Conservation (phyloP, 2,329 filamentous ascomycete genomes). For the Hirsutella minnesotensis region DNA sequence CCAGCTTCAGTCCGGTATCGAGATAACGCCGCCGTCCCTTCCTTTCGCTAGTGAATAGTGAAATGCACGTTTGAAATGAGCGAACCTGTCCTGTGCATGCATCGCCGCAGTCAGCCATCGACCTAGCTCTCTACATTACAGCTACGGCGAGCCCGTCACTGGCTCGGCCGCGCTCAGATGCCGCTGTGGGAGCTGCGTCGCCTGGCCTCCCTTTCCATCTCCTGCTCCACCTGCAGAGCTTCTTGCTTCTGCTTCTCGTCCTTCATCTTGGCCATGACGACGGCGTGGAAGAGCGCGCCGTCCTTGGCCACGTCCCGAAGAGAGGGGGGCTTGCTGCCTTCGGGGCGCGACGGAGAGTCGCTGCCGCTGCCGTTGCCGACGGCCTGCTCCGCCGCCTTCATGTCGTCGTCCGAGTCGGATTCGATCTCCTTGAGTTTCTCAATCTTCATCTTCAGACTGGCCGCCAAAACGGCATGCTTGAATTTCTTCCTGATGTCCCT, state of each 20-base stretch:
- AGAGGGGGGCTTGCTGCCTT: constrained; percentile 14
- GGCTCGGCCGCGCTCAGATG: too few species aligned
- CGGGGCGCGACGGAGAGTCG: constrained; percentile 16
- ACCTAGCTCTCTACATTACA: too few species aligned
- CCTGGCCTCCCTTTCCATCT: constrained; percentile 37
- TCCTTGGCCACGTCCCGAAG: constrained; percentile 26
- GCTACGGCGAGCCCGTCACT: too few species aligned
- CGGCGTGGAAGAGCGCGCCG: constrained; percentile 79
- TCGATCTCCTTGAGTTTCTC: constrained; percentile 89
- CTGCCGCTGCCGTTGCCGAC: constrained; percentile 10
- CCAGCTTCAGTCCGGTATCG: too few species aligned
- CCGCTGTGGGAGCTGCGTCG: constrained; percentile 18
- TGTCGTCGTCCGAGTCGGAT: constrained; percentile 64
- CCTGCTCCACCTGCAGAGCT: constrained; percentile 53
- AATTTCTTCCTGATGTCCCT: constrained; percentile 88
- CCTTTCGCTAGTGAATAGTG: too few species aligned
- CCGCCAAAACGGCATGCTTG: constrained; percentile 85
- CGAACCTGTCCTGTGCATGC: too few species aligned
- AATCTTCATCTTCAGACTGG: constrained; percentile 93
- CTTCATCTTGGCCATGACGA: constrained; percentile 68
- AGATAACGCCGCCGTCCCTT: too few species aligned
- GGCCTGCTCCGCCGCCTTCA: constrained; percentile 53
- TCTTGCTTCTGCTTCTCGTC: constrained; percentile 61
- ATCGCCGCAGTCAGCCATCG: too few species aligned
- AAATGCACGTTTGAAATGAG: too few species aligned